phyloP scores from a whole-genome alignment of 768 basidiomycete species.

The Hydnum rufescens region DNA sequence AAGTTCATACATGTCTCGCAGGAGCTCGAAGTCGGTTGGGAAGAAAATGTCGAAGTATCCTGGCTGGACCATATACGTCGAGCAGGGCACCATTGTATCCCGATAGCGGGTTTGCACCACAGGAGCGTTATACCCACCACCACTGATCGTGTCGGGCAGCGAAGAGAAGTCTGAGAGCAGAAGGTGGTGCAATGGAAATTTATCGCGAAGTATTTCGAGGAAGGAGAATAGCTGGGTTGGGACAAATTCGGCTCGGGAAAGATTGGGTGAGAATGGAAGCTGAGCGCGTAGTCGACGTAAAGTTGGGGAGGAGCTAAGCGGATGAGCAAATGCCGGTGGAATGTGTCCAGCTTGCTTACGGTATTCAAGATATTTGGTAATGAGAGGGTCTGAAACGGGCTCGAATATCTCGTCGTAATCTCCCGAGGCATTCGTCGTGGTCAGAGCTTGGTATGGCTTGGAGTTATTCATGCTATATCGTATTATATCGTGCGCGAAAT shows the following conservation, averaged over 20 bases:
- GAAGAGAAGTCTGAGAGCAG: constrained; percentile 84
- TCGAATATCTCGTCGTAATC: constrained; percentile 75
- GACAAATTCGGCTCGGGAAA: constrained; percentile 73
- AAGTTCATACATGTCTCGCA: constrained; percentile 82
- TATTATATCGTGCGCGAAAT: constrained; percentile 89
- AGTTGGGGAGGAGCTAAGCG: constrained; percentile 31
- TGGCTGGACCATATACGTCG: constrained; percentile 78
- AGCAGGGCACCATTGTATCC: constrained; percentile 70
- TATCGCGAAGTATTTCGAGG: constrained; percentile 54
- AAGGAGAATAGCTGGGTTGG: constrained; percentile 81
- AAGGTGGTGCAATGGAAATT: constrained; percentile 86
- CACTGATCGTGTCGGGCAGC: constrained; percentile 56
- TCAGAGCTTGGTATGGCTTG: constrained; percentile 64
- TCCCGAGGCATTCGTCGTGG: constrained; percentile 57
- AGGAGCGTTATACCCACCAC: constrained; percentile 52
- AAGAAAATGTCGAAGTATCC: constrained; percentile 99
- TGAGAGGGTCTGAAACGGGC: constrained; percentile 66
- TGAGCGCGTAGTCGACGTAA: constrained; percentile 44
- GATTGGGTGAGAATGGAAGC: constrained; percentile 80
- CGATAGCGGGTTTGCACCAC: constrained; percentile 89
- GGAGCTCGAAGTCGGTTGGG: constrained; percentile 70
- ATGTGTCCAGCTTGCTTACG: constrained; percentile 39
- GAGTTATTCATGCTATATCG: constrained; percentile 70
- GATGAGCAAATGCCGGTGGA: constrained; percentile 30
- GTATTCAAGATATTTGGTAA: constrained; percentile 54